phyloP scores from a whole-genome alignment of 179 eudicot species.

The Carnegiea gigantea region DNA sequence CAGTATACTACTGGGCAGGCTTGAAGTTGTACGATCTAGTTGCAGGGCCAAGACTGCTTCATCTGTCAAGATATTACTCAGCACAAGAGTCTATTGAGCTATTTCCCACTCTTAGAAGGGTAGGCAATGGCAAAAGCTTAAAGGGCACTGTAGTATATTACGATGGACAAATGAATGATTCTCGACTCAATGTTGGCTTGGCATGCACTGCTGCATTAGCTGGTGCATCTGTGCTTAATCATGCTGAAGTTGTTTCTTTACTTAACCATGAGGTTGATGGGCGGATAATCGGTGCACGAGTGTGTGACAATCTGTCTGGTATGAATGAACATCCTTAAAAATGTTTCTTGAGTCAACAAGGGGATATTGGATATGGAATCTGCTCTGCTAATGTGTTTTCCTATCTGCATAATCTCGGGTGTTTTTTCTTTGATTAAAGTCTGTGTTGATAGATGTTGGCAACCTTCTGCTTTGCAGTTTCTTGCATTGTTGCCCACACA shows the following conservation, averaged over 20 bases:
- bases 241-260: slow-evolving; percentile 87
- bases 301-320: slow-evolving; percentile 82
- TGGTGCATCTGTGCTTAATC: slow-evolving; percentile 89
- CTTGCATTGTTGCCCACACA: background rate
- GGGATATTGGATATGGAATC: background rate
- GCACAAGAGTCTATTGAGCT: slow-evolving; percentile 80
- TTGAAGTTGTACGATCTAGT: slow-evolving; percentile 90
- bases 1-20: slow-evolving; percentile 87
- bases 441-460: background rate
- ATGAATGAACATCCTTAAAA: slow-evolving; percentile 10
- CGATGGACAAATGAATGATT: slow-evolving; percentile 99
- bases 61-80: slow-evolving; percentile 90
- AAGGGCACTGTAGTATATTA: slow-evolving; percentile 98
- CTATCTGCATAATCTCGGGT: background rate
- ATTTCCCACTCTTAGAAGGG: slow-evolving; percentile 87
- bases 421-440: background rate
- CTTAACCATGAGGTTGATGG: slow-evolving; percentile 71
- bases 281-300: slow-evolving; percentile 75
- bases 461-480: background rate
- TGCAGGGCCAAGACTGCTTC: slow-evolving; percentile 73
- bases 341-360: background rate
- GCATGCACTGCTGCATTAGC: slow-evolving; percentile 98
- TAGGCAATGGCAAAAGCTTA: slow-evolving; percentile 59
- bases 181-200: slow-evolving; percentile 82
- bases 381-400: background rate